These are phyloP conservation scores for Boletus barrowsii DNA, from an alignment of 768 basidiomycete genomes.

Conservation along the genomic window DNA sequence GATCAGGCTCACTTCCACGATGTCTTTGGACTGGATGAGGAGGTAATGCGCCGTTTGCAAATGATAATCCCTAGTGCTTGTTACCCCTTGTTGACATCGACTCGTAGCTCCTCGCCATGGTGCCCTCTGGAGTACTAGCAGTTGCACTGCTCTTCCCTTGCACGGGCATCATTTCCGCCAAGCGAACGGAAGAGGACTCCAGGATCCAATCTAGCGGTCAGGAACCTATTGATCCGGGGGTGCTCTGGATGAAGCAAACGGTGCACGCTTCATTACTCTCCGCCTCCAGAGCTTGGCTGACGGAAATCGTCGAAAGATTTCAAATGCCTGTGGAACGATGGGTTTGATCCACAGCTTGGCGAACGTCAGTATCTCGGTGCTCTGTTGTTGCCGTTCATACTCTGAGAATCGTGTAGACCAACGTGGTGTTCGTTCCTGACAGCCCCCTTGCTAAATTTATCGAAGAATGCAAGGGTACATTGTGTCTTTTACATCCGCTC, in stretches of 20 bases:
- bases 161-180: slow-evolving; percentile 45
- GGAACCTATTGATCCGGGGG: slow-evolving; percentile 52
- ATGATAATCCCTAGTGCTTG: not conserved
- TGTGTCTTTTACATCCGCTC: too few relatives aligned
- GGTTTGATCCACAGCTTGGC: slow-evolving; percentile 79
- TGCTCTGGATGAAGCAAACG: slow-evolving; percentile 91
- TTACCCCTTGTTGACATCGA: not conserved
- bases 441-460: slow-evolving; percentile 69
- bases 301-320: slow-evolving; percentile 46
- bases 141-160: slow-evolving; percentile 85
- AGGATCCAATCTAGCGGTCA: slow-evolving; percentile 45
- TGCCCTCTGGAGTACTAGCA: slow-evolving; percentile 75
- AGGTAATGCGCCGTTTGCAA: slow-evolving; percentile 37
- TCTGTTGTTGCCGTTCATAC: slow-evolving; percentile 6
- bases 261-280: slow-evolving; percentile 37
- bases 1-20: slow-evolving; percentile 57
- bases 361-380: slow-evolving; percentile 52
- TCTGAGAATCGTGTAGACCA: slow-evolving; percentile 39
- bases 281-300: not conserved
- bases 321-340: slow-evolving; percentile 87
- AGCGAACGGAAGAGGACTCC: slow-evolving; percentile 58
- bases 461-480: slow-evolving; percentile 54
- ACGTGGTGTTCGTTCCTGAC: slow-evolving; percentile 51
- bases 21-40: slow-evolving; percentile 69
- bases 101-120: slow-evolving; percentile 61